Percentiles rank a stretch among this genome's conserved stretches.
Conservation (phyloP, 1,284 basidiomycete species). For the Neolentinus lepideus region DNA sequence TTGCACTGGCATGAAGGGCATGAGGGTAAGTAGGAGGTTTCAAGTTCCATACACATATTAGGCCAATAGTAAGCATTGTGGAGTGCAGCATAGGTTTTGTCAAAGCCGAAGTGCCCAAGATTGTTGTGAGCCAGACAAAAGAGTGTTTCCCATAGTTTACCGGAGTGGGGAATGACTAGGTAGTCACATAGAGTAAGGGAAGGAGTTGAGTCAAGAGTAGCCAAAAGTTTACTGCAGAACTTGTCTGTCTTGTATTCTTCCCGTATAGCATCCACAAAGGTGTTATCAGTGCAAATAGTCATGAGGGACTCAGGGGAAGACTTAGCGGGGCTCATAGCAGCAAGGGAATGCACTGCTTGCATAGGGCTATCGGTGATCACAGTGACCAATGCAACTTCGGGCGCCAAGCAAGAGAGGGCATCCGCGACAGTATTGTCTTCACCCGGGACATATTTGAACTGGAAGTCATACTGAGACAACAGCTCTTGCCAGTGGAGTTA, state of each 20-base stretch:
- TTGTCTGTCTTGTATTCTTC: constrained; percentile 20
- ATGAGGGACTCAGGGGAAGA: too few relatives aligned
- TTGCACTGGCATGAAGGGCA: constrained; percentile 15
- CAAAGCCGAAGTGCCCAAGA: constrained; percentile 28
- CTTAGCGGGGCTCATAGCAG: too few relatives aligned
- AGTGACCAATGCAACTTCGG: not conserved
- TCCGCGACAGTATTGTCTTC: constrained; percentile 29
- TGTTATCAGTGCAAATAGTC: not conserved
- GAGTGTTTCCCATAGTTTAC: constrained; percentile 12
- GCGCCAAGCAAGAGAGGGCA: constrained; percentile 24
- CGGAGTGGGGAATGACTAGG: constrained; percentile 23
- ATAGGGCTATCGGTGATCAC: too few relatives aligned
- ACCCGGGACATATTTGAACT: constrained; percentile 28
- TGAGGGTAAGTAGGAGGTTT: constrained; percentile 14
- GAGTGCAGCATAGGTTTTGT: constrained; percentile 27
- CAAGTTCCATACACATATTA: constrained; percentile 24
- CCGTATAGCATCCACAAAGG: constrained; percentile 17
- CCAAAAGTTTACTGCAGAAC: constrained; percentile 18
- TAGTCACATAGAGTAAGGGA: constrained; percentile 6
- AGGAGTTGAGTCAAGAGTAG: constrained; percentile 8
- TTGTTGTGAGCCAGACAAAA: constrained; percentile 21
- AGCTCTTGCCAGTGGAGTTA: constrained; percentile 31
- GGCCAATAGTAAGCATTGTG: constrained; percentile 34
- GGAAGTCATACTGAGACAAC: constrained; percentile 26
- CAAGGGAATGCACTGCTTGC: too few relatives aligned